A percentile compares a stretch with the other conserved stretches of the same genome.
phyloP scores from a whole-genome alignment of 176 grass and related monocot species.

The Carex myosuroides region DNA sequence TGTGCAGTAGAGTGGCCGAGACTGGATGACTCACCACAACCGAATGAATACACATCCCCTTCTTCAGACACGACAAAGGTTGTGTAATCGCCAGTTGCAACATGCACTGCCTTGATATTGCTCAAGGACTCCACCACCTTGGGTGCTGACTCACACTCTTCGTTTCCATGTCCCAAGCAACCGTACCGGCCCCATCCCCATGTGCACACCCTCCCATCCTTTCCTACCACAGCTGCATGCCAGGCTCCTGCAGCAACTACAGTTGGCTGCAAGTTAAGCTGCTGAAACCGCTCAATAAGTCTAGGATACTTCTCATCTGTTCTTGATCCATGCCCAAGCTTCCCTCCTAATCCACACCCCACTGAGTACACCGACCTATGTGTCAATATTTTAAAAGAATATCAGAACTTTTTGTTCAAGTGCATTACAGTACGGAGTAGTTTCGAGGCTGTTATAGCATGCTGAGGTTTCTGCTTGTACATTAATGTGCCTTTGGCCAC shows the following conservation, averaged over 20 bases:
- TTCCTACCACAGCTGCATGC: slow-evolving; percentile 85
- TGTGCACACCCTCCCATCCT: slow-evolving; percentile 78
- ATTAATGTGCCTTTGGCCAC: not conserved
- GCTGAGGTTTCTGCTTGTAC: not conserved
- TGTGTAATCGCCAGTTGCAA: slow-evolving; percentile 84
- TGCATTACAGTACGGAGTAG: not conserved
- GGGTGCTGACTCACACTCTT: slow-evolving; percentile 77
- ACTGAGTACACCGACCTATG: slow-evolving; percentile 87
- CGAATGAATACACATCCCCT: slow-evolving; percentile 83
- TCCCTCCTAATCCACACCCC: slow-evolving; percentile 90
- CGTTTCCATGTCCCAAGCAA: slow-evolving; percentile 92
- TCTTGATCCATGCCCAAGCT: slow-evolving; percentile 71
- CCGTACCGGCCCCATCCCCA: slow-evolving; percentile 97
- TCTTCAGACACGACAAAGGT: slow-evolving; percentile 75
- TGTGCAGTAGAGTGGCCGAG: slow-evolving; percentile 53
- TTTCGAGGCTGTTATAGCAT: not conserved
- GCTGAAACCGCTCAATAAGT: slow-evolving; percentile 64
- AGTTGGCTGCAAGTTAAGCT: slow-evolving; percentile 69
- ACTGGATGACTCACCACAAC: slow-evolving; percentile 84
- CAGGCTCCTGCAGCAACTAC: slow-evolving; percentile 86
- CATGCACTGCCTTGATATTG: slow-evolving; percentile 59
- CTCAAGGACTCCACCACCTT: slow-evolving; percentile 74
- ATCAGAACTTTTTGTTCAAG: not conserved
- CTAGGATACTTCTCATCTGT: slow-evolving; percentile 88
- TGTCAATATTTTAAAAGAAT: not conserved